Evolutionary conservation across 768 basidiomycete species (phyloP).

Genomic region (Pisolithus orientalis): DNA sequence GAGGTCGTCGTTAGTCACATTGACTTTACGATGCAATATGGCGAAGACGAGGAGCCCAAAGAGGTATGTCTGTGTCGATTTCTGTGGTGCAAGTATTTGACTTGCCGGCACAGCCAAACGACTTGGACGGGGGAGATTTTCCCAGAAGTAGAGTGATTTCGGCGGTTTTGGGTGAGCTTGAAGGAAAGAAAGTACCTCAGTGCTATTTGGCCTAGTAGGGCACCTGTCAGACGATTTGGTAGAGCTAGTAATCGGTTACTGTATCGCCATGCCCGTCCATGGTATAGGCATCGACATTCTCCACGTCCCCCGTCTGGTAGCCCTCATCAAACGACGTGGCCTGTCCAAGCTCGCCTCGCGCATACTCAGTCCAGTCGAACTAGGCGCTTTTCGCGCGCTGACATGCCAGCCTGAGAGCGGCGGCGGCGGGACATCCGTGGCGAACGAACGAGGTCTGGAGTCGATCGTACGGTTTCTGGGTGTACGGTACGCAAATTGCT

Average conservation of each 20-base stretch:
- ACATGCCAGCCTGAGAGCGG: conserved; percentile 2
- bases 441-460: background rate
- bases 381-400: conserved; percentile 26
- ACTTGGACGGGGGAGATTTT: conserved; percentile 95
- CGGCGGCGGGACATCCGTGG: conserved; percentile 6
- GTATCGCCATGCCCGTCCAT: conserved; percentile 47
- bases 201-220: too few relatives aligned
- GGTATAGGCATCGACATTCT: conserved; percentile 77
- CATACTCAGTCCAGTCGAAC: conserved; percentile 51
- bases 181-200: conserved; percentile 33
- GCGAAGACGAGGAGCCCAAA: conserved; percentile 96
- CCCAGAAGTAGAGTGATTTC: conserved; percentile 48
- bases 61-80: conserved; percentile 48
- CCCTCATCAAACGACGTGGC: conserved; percentile 45
- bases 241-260: too few relatives aligned
- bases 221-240: background rate
- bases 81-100: background rate
- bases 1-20: conserved; percentile 91
- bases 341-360: conserved; percentile 45
- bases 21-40: conserved; percentile 98
- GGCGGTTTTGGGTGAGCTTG: background rate
- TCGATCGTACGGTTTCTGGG: conserved; percentile 46
- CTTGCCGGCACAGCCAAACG: conserved; percentile 59
- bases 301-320: conserved; percentile 56
- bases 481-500: conserved; percentile 50